These are phyloP conservation scores for Kingdonia uniflora DNA, from an alignment of 164 flowering plant species.

Conservation along the genomic window DNA sequence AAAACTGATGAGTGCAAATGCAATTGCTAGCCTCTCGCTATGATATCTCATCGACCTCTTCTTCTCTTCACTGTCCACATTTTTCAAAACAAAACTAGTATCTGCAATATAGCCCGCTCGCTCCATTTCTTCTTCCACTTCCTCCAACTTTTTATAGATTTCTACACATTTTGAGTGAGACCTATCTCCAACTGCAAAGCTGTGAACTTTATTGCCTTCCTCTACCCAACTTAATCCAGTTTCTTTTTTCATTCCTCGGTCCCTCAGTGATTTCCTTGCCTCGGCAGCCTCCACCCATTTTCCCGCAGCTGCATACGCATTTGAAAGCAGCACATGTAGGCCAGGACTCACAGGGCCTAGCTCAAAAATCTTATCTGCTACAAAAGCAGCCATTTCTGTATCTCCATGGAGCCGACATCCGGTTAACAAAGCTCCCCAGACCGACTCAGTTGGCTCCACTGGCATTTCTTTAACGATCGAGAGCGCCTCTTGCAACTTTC, in stretches of 20 bases:
- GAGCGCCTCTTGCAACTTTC: slow-evolving; percentile 61
- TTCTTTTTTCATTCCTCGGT: slow-evolving; percentile 77
- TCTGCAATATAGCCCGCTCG: slow-evolving; percentile 69
- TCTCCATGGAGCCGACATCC: slow-evolving; percentile 70
- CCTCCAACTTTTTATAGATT: slow-evolving; percentile 65
- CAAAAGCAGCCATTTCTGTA: slow-evolving; percentile 71
- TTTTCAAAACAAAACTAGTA: slow-evolving; percentile 54
- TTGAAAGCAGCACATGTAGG: slow-evolving; percentile 53
- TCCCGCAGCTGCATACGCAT: slow-evolving; percentile 91
- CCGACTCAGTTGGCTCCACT: slow-evolving; percentile 61
- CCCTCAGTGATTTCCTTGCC: slow-evolving; percentile 71
- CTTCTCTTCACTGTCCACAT: slow-evolving; percentile 65
- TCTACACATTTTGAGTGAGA: slow-evolving; percentile 34
- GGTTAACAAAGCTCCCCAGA: slow-evolving; percentile 86
- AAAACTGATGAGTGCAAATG: slow-evolving; percentile 69
- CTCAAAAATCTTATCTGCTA: slow-evolving; percentile 67
- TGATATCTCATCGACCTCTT: slow-evolving; percentile 55
- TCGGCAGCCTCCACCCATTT: slow-evolving; percentile 74
- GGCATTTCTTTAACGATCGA: slow-evolving; percentile 58
- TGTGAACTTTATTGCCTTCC: slow-evolving; percentile 72
- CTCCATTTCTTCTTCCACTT: slow-evolving; percentile 63
- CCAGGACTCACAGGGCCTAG: slow-evolving; percentile 61
- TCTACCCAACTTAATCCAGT: slow-evolving; percentile 98
- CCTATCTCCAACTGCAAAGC: slow-evolving; percentile 70
- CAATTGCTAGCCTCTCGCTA: slow-evolving; percentile 86